Conservation (phyloP, 1,284 basidiomycete genomes). For the Puccinia novopanici region DNA sequence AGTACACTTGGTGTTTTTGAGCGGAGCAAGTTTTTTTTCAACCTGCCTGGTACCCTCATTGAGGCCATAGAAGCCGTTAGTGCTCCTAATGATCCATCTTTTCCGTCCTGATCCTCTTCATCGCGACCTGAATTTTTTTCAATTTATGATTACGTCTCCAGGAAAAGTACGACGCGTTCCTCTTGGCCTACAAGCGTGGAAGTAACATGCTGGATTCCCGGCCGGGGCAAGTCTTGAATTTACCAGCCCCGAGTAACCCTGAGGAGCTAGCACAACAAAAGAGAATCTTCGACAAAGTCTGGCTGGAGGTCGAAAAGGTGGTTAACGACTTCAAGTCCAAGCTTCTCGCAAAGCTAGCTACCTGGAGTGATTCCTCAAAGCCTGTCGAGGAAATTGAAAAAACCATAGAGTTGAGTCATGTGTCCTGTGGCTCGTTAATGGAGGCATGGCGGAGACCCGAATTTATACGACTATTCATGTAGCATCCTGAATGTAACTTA, state of each 20-base stretch:
- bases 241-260: constrained; percentile 63
- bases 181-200: constrained; percentile 97
- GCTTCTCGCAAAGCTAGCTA: constrained; percentile 75
- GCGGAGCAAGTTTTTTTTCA: constrained; percentile 97
- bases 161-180: constrained; percentile 88
- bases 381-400: constrained; percentile 93
- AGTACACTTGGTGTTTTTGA: constrained; percentile 94
- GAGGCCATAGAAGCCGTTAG: constrained; percentile 83
- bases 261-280: constrained; percentile 74
- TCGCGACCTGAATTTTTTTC: background rate
- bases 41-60: constrained; percentile 85
- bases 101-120: background rate
- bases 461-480: background rate
- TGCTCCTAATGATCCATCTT: constrained; percentile 50
- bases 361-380: constrained; percentile 65
- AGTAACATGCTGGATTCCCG: constrained; percentile 84
- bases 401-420: constrained; percentile 76
- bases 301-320: constrained; percentile 89
- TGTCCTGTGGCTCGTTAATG: background rate
- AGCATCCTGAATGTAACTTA: background rate
- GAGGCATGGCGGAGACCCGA: background rate
- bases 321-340: constrained; percentile 86
- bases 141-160: constrained; percentile 58
- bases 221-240: constrained; percentile 73
- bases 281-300: constrained; percentile 92